A percentile compares a stretch with the other conserved stretches of the same genome.
These are phyloP conservation scores for Phytomonas francai DNA, from an alignment of 208 protist species.

Conservation along the genomic window DNA sequence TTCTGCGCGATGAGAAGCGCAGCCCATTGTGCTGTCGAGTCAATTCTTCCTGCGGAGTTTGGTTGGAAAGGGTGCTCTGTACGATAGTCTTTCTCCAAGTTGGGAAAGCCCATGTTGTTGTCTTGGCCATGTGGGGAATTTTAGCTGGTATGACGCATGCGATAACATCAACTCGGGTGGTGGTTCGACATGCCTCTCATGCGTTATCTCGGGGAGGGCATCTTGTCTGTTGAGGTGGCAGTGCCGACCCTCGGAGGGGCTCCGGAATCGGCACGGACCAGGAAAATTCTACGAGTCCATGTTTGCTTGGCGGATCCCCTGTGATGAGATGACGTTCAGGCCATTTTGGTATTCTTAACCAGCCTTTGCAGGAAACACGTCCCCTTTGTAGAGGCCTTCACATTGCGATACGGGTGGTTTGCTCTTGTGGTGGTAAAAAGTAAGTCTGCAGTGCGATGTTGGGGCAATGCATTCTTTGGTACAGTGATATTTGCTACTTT, in stretches of 20 bases:
- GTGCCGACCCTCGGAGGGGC: no score
- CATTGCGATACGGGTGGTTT: background rate
- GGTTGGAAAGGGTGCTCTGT: background rate
- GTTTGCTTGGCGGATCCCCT: background rate
- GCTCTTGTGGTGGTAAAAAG: background rate
- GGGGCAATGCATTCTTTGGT: background rate
- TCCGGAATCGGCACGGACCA: background rate
- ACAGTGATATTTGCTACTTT: background rate
- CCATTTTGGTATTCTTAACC: background rate
- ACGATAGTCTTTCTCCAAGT: background rate
- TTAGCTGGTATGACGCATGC: background rate
- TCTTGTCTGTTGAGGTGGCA: background rate
- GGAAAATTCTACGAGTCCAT: background rate
- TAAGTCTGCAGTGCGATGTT: background rate
- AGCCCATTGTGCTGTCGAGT: background rate
- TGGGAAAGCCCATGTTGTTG: background rate
- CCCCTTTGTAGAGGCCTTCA: background rate
- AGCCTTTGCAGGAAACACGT: background rate
- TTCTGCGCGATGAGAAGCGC: background rate
- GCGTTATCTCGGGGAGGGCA: background rate
- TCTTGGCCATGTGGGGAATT: no score
- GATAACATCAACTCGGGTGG: background rate
- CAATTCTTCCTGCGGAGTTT: background rate
- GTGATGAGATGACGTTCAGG: background rate
- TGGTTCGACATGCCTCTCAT: background rate